phyloP scores from a whole-genome alignment of 305 asterid species.

The Ilex paraguariensis region DNA sequence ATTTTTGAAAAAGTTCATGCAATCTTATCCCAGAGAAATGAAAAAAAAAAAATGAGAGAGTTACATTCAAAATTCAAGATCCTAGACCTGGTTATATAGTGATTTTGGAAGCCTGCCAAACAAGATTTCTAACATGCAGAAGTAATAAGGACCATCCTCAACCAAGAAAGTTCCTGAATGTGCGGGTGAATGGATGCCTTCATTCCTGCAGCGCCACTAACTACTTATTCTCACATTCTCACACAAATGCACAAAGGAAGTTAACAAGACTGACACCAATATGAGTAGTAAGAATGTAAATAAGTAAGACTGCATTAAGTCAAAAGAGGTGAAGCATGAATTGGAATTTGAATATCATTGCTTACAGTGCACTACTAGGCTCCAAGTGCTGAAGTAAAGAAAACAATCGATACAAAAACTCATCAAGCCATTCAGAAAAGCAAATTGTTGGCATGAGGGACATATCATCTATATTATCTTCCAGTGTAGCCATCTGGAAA shows the following conservation, averaged over 20 bases:
- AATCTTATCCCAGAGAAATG: neutral
- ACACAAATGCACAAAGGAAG: conserved; percentile 8
- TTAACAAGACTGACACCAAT: neutral
- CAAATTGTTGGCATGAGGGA: conserved; percentile 57
- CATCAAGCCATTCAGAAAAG: conserved; percentile 99
- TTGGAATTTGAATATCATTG: conserved; percentile 13
- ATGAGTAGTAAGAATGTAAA: neutral
- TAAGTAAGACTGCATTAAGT: conserved; percentile 16
- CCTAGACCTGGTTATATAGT: conserved; percentile 82
- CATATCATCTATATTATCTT: conserved; percentile 54
- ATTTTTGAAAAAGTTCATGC: conserved; percentile 18
- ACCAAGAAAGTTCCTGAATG: conserved; percentile 92
- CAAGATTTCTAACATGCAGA: conserved; percentile 89
- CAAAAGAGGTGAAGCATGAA: conserved; percentile 22
- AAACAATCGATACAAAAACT: conserved; percentile 89
- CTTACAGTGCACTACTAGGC: conserved; percentile 90
- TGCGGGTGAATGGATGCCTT: conserved; percentile 65
- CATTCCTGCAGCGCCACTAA: conserved; percentile 65
- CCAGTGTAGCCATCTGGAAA: conserved; percentile 81
- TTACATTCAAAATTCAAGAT: conserved; percentile 13
- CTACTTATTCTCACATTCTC: conserved; percentile 21
- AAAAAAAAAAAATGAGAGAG: neutral
- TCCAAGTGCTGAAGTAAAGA: conserved; percentile 95
- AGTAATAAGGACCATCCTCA: conserved; percentile 94
- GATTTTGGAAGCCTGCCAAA: conserved; percentile 87